Conservation (phyloP, 1,284 basidiomycete species). For the Naganishia albida region DNA sequence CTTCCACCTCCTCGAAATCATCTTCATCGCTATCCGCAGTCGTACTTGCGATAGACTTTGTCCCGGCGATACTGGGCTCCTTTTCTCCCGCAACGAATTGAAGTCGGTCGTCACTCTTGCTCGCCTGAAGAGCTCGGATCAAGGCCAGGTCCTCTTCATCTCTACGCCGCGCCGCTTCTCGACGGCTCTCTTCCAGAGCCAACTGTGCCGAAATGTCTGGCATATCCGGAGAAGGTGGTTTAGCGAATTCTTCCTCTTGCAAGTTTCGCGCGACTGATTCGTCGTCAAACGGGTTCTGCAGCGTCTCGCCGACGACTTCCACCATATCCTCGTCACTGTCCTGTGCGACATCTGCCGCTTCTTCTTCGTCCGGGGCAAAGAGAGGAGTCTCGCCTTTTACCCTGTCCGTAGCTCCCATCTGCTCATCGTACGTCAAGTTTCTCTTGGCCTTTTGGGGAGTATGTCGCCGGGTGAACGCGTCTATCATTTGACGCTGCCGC, state of each 20-base stretch:
- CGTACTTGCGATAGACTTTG: slow-evolving; percentile 21
- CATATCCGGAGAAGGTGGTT: slow-evolving; percentile 1
- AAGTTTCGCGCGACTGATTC: slow-evolving; percentile 21
- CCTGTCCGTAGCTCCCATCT: slow-evolving; percentile 32
- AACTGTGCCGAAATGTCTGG: slow-evolving; percentile 14
- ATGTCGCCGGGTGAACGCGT: slow-evolving; percentile 64
- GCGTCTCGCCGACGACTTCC: slow-evolving; percentile 38
- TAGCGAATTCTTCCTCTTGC: slow-evolving; percentile 12
- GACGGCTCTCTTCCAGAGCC: slow-evolving; percentile 8
- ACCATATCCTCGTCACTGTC: slow-evolving; percentile 41
- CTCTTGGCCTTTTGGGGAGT: slow-evolving; percentile 55
- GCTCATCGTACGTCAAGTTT: slow-evolving; percentile 40
- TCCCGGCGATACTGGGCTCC: slow-evolving; percentile 26
- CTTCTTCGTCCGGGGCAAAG: slow-evolving; percentile 63
- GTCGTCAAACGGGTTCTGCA: slow-evolving; percentile 26
- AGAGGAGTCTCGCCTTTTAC: slow-evolving; percentile 52
- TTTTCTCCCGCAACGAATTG: slow-evolving; percentile 29
- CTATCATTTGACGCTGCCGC: slow-evolving; percentile 66
- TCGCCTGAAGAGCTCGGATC: slow-evolving; percentile 27
- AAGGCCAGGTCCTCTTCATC: slow-evolving; percentile 33
- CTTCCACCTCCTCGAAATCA: slow-evolving; percentile 25
- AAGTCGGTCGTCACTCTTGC: slow-evolving; percentile 29
- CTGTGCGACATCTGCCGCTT: slow-evolving; percentile 44
- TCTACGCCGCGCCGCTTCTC: slow-evolving; percentile 26
- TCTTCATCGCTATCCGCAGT: slow-evolving; percentile 23